Conservation (phyloP, 1,284 basidiomycete genomes). For the Irpex rosettiformis region DNA sequence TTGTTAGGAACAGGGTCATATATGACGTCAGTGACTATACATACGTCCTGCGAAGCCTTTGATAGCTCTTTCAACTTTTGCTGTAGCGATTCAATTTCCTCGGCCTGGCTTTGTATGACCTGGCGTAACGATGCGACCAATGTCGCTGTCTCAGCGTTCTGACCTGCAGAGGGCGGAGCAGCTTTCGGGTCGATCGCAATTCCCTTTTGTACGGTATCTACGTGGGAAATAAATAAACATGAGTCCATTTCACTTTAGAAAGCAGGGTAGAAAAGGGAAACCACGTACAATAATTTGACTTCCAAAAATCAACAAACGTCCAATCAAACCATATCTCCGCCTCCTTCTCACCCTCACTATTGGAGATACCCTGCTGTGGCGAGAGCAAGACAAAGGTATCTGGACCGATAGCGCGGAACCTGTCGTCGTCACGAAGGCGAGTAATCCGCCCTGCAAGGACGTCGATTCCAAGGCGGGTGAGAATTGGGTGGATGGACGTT, state of each 20-base stretch:
- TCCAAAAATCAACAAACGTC: slow-evolving; percentile 99
- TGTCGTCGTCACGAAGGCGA: slow-evolving; percentile 84
- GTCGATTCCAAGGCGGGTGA: slow-evolving; percentile 84
- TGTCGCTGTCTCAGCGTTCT: slow-evolving; percentile 74
- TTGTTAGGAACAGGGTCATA: slow-evolving; percentile 24
- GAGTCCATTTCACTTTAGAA: no score
- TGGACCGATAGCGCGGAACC: slow-evolving; percentile 87
- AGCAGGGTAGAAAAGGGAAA: slow-evolving; percentile 5
- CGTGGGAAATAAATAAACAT: no score
- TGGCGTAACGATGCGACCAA: slow-evolving; percentile 79
- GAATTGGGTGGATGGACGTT: slow-evolving; percentile 81
- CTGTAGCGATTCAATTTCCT: slow-evolving; percentile 69
- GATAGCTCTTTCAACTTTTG: slow-evolving; percentile 43
- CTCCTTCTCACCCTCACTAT: slow-evolving; percentile 47
- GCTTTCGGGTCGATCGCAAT: slow-evolving; percentile 63
- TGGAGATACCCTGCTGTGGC: slow-evolving; percentile 29
- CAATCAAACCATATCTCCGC: slow-evolving; percentile 98
- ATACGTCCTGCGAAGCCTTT: slow-evolving; percentile 23
- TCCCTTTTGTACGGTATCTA: slow-evolving; percentile 70
- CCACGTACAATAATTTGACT: slow-evolving; percentile 88
- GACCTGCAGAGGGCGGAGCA: slow-evolving; percentile 59
- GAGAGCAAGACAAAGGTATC: slow-evolving; percentile 62
- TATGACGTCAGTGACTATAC: no score
- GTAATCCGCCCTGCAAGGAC: slow-evolving; percentile 86
- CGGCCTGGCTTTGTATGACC: slow-evolving; percentile 75